A percentile compares a stretch with the other conserved stretches of the same genome.
phyloP scores from a whole-genome alignment of 176 grass and related monocot species.

The Oryza rufipogon region DNA sequence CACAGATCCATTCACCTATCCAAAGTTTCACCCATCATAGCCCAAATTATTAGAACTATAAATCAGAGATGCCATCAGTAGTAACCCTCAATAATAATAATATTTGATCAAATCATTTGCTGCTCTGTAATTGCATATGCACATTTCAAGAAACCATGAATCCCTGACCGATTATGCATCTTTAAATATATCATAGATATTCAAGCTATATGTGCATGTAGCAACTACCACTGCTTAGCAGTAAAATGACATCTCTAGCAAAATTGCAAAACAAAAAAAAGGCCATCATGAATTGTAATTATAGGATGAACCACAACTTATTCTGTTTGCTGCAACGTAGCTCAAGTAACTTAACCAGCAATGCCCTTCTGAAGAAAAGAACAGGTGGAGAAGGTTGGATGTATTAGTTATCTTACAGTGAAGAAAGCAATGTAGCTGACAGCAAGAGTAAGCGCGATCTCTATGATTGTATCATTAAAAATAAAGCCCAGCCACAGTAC shows the following conservation, averaged over 20 bases:
- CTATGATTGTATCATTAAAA: slow-evolving; percentile 95
- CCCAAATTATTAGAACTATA: neutral
- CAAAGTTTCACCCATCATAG: neutral
- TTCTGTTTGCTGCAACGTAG: neutral
- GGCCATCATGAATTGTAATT: neutral
- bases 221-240: neutral
- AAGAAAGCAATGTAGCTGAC: slow-evolving; percentile 98
- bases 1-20: neutral
- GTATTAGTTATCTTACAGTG: slow-evolving; percentile 65
- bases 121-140: neutral
- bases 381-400: neutral
- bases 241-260: neutral
- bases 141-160: neutral
- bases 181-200: neutral
- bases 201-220: slow-evolving; percentile 10
- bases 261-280: neutral
- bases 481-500: slow-evolving; percentile 96
- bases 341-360: slow-evolving; percentile 22
- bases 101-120: neutral
- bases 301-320: neutral
- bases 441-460: slow-evolving; percentile 89
- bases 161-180: neutral
- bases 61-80: neutral
- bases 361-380: neutral
- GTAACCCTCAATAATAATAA: neutral